These are phyloP conservation scores for Fraxinus velutina DNA, from an alignment of 305 asterid species.

Conservation along the genomic window DNA sequence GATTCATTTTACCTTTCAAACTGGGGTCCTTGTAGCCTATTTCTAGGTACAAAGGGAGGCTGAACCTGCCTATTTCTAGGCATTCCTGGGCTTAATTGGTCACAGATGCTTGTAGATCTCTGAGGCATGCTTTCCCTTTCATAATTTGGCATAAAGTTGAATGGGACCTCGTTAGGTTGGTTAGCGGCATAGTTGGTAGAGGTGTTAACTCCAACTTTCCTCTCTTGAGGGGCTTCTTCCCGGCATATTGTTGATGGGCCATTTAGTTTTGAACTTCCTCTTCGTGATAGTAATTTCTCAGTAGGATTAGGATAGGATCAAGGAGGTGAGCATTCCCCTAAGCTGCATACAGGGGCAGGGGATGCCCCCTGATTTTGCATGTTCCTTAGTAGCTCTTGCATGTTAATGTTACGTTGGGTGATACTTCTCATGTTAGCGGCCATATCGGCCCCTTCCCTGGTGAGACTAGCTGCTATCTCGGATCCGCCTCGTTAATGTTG, in stretches of 20 bases:
- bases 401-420: not conserved
- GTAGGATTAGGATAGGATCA: not conserved
- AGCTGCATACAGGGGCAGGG: not conserved
- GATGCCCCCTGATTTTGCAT: not conserved
- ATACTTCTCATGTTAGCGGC: not conserved
- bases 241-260: not conserved
- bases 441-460: not conserved
- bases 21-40: not conserved
- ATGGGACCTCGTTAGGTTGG: not conserved
- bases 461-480: not conserved
- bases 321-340: not conserved
- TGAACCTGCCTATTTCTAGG: not conserved
- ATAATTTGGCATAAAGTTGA: not conserved
- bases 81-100: not conserved
- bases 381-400: not conserved
- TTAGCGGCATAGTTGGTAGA: not conserved
- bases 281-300: not conserved
- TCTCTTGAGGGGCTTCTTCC: not conserved
- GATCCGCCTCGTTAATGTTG: not conserved
- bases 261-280: not conserved
- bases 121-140: not conserved
- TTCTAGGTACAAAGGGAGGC: not conserved
- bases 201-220: not conserved
- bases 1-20: not conserved
- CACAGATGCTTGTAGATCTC: not conserved